phyloP scores from a whole-genome alignment of 495 filamentous ascomycete species.

The Aspergillus sclerotiicarbonarius region DNA sequence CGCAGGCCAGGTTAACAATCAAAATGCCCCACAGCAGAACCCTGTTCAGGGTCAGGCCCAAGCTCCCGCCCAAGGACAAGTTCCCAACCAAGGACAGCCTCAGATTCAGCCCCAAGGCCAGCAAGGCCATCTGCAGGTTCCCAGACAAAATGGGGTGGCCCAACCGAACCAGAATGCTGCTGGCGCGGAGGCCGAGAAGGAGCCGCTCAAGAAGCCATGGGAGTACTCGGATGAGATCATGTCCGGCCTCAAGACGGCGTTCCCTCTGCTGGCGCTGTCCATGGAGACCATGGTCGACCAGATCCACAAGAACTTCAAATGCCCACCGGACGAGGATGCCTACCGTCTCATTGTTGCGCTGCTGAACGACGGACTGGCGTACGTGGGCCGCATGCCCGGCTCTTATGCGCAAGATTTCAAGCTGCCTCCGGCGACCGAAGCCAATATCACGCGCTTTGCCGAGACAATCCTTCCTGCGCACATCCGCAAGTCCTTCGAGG shows the following conservation, averaged over 20 bases:
- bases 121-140: conserved; percentile 39
- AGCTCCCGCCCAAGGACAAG: conserved; percentile 25
- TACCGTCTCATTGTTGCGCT: conserved; percentile 97
- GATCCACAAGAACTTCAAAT: conserved; percentile 98
- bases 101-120: conserved; percentile 32
- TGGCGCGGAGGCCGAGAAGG: conserved; percentile 33
- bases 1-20: conserved; percentile 23
- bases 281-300: conserved; percentile 99
- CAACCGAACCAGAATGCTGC: conserved; percentile 27
- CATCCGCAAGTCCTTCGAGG: conserved; percentile 91
- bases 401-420: conserved; percentile 90
- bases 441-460: conserved; percentile 93
- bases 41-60: conserved; percentile 28
- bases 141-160: conserved; percentile 35
- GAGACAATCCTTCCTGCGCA: conserved; percentile 92
- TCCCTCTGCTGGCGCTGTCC: conserved; percentile 89
- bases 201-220: conserved; percentile 76
- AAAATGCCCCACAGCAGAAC: conserved; percentile 17
- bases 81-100: conserved; percentile 21
- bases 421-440: conserved; percentile 83
- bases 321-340: conserved; percentile 95
- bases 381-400: conserved; percentile 79
- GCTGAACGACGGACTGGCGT: conserved; percentile 86
- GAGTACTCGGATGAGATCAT: conserved; percentile 95
- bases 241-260: conserved; percentile 89